A percentile compares a stretch with the other conserved stretches of the same genome.
Evolutionary conservation across 345 rosid genomes (phyloP).

Genomic region (Crucihimalaya himalaica): DNA sequence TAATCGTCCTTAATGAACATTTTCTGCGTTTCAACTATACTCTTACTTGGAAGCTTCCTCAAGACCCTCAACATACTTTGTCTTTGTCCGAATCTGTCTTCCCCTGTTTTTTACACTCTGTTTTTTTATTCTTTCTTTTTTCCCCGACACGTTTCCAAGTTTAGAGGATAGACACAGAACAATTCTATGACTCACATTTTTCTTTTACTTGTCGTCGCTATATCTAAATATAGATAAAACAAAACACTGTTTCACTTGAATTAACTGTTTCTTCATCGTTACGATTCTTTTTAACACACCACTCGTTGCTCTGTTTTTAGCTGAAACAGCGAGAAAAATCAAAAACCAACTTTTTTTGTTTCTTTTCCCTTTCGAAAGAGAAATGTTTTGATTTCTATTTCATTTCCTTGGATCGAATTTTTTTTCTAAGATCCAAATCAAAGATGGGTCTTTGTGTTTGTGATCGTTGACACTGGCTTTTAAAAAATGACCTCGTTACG

Average conservation of each 20-base stretch:
- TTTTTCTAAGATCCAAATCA: constrained; percentile 1
- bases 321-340: constrained; percentile 11
- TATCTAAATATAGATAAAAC: constrained; percentile 10
- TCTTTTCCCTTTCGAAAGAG: not conserved
- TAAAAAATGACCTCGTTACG: constrained; percentile 52
- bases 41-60: constrained; percentile 12
- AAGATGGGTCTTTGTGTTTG: constrained; percentile 23
- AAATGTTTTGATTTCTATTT: not conserved
- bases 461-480: not conserved
- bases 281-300: constrained; percentile 10
- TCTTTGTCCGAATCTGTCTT: constrained; percentile 12
- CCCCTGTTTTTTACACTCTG: constrained; percentile 20
- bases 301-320: constrained; percentile 35
- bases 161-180: constrained; percentile 27
- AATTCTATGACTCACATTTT: constrained; percentile 1
- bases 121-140: constrained; percentile 19
- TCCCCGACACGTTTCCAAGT: constrained; percentile 35
- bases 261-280: constrained; percentile 31
- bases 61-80: constrained; percentile 20
- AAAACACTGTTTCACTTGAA: constrained; percentile 28
- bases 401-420: not conserved
- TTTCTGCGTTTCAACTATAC: not conserved
- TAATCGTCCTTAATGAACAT: not conserved
- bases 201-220: constrained; percentile 1
- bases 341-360: not conserved